Conservation (phyloP, 306 rosid species). For the Medicago lupulina region DNA sequence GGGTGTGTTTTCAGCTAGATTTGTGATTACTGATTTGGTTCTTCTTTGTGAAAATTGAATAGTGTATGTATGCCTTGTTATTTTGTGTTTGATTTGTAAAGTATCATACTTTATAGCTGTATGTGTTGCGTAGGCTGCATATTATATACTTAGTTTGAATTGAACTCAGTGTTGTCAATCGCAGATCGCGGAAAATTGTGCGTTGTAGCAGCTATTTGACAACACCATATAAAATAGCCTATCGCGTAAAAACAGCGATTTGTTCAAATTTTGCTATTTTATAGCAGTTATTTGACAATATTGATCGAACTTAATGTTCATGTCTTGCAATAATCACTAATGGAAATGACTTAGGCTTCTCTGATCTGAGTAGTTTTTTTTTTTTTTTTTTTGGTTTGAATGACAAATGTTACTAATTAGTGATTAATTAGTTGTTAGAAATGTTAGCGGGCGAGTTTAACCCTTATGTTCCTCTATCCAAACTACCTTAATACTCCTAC, state of each 20-base stretch:
- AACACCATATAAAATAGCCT: neutral
- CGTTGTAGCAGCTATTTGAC: neutral
- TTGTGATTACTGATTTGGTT: constrained; percentile 28
- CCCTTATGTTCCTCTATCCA: neutral
- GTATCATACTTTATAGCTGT: constrained; percentile 6
- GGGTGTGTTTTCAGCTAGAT: constrained; percentile 27
- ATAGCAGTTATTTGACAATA: neutral
- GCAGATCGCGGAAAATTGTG: neutral
- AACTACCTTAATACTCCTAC: neutral
- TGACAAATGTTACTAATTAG: neutral
- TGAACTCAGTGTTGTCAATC: neutral
- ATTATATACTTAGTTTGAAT: neutral
- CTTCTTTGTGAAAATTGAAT: neutral
- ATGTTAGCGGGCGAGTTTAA: neutral
- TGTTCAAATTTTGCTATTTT: neutral
- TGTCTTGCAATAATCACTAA: constrained; percentile 32
- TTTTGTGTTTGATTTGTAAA: constrained; percentile 34
- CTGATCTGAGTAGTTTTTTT: constrained; percentile 33
- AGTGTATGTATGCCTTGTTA: neutral
- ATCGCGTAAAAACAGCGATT: neutral
- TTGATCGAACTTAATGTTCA: constrained; percentile 20
- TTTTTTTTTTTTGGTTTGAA: neutral
- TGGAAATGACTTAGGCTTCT: constrained; percentile 37
- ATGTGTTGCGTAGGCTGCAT: constrained; percentile 23
- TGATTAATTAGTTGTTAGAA: neutral